Evolutionary conservation across 2,329 filamentous ascomycete genomes (phyloP).

Genomic region (Fusarium denticulatum): DNA sequence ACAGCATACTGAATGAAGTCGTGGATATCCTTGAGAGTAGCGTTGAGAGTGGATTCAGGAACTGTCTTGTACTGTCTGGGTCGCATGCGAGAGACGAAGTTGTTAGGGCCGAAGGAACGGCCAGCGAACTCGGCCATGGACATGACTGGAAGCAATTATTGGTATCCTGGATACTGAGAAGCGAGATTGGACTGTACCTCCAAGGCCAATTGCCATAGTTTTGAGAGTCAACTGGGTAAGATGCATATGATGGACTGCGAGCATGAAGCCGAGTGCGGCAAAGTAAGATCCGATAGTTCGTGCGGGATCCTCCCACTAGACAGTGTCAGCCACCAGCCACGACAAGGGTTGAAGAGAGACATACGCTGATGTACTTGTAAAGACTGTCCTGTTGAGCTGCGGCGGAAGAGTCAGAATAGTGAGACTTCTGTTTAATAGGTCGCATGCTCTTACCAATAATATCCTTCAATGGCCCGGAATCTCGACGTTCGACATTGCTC

Average conservation of each 20-base stretch:
- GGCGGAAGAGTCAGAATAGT: not conserved
- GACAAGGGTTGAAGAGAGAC: fast-evolving
- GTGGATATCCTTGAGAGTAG: constrained; percentile 30
- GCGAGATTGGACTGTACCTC: not conserved
- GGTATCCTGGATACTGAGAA: fast-evolving
- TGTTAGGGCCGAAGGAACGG: constrained; percentile 29
- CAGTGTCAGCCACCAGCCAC: not conserved
- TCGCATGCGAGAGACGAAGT: constrained; percentile 28
- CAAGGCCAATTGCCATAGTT: constrained; percentile 17
- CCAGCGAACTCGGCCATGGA: constrained; percentile 29
- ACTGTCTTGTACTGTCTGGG: constrained; percentile 33
- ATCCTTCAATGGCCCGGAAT: constrained; percentile 29
- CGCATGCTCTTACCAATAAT: constrained; percentile 10
- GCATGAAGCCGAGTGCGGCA: constrained; percentile 24
- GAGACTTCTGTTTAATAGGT: fast-evolving
- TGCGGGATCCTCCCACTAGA: constrained; percentile 36
- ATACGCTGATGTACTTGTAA: constrained; percentile 39
- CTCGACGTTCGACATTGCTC: not conserved
- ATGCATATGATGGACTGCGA: constrained; percentile 26
- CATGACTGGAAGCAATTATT: not conserved
- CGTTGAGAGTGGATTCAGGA: constrained; percentile 33
- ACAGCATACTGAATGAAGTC: constrained; percentile 31
- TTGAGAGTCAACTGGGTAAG: constrained; percentile 32
- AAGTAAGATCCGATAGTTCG: constrained; percentile 35
- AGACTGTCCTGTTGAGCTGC: constrained; percentile 37